phyloP scores from a whole-genome alignment of 371 early-diverging fungal species.

The Mucor velutinosus region DNA sequence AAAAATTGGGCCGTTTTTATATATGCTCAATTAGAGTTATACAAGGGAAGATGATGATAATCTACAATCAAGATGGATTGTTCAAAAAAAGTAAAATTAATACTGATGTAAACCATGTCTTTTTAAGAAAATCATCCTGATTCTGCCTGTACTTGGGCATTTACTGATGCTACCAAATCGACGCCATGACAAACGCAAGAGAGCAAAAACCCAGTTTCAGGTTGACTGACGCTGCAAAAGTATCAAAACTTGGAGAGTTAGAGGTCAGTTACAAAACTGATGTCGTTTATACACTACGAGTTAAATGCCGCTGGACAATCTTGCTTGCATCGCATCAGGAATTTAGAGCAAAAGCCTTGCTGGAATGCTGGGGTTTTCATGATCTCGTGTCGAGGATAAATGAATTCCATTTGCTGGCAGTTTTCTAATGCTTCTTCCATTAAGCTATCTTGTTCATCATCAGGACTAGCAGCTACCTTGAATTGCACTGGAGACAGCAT shows the following conservation, averaged over 20 bases:
- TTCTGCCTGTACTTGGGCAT: constrained; percentile 10
- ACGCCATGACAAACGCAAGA: constrained; percentile 10
- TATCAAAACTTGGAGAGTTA: background rate
- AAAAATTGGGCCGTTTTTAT: constrained; percentile 5
- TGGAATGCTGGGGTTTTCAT: background rate
- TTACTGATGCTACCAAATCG: constrained; percentile 2
- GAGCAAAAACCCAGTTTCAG: constrained; percentile 4
- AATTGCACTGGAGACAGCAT: constrained; percentile 1
- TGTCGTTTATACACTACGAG: background rate
- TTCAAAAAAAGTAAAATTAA: background rate
- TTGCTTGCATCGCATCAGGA: constrained; percentile 6
- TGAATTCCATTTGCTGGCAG: background rate
- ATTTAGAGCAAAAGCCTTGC: background rate
- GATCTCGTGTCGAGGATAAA: background rate
- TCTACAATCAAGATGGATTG: constrained; percentile 4
- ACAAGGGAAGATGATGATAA: background rate
- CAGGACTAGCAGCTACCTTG: background rate
- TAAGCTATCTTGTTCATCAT: background rate
- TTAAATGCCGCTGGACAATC: constrained; percentile 7
- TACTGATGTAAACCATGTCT: background rate
- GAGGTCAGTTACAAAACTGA: background rate
- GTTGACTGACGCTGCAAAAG: background rate
- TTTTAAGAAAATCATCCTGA: background rate
- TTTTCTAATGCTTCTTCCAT: background rate
- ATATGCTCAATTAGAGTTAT: constrained; percentile 3